A percentile compares a stretch with the other conserved stretches of the same genome.
Conservation (phyloP, 495 filamentous ascomycete genomes). For the Polyplosphaeria fusca region DNA sequence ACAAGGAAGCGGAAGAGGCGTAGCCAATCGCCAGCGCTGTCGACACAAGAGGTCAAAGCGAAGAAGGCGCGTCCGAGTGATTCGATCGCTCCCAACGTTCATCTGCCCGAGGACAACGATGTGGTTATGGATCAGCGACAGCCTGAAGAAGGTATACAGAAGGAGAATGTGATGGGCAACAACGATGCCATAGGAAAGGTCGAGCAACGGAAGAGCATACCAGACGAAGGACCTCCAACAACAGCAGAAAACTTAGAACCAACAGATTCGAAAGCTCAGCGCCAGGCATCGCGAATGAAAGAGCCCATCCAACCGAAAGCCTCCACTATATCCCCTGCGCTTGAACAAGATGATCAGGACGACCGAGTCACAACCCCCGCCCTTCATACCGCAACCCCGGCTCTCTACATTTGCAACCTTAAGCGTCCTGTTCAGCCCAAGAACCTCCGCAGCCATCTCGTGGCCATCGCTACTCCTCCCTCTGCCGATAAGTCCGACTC, state of each 20-base stretch:
- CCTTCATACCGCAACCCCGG: conserved; percentile 75
- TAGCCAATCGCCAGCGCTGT: conserved; percentile 34
- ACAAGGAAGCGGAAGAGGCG: conserved; percentile 42
- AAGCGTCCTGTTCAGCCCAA: conserved; percentile 77
- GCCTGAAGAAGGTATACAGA: conserved; percentile 13
- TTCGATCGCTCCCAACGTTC: conserved; percentile 12
- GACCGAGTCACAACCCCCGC: conserved; percentile 60
- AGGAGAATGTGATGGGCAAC: conserved; percentile 1
- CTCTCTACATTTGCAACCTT: conserved; percentile 87
- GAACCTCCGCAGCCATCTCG: conserved; percentile 63
- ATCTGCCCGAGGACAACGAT: conserved; percentile 32
- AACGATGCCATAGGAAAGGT: no score
- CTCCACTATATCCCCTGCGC: neutral
- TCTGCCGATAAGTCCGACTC: conserved; percentile 47
- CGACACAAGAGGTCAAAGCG: conserved; percentile 27
- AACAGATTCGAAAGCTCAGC: neutral
- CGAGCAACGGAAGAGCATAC: no score
- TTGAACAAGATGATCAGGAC: conserved; percentile 23
- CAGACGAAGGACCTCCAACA: no score
- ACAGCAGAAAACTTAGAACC: neutral
- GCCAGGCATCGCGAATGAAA: conserved; percentile 10
- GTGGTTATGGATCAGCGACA: conserved; percentile 23
- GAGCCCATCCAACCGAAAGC: conserved; percentile 20
- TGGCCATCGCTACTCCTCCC: conserved; percentile 61
- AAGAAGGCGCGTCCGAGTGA: conserved; percentile 37